A percentile compares a stretch with the other conserved stretches of the same genome.
Evolutionary conservation across 2,329 filamentous ascomycete genomes (phyloP).

Genomic region (Elsinoe fawcettii): DNA sequence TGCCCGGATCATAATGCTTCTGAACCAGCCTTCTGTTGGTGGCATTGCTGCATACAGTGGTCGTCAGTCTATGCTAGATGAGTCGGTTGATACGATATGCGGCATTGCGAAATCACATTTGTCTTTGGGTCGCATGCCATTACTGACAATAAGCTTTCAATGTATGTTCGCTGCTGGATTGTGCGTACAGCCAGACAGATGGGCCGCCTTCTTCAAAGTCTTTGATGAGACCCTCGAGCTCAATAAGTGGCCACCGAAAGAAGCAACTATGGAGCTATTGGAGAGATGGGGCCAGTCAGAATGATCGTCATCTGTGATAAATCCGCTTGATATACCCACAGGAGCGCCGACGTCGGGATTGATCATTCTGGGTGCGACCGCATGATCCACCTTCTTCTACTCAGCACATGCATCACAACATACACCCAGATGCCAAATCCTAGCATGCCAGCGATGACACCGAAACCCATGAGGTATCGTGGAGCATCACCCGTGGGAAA

Average conservation of each 20-base stretch:
- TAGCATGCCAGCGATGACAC: conserved; percentile 26
- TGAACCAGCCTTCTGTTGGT: conserved; percentile 45
- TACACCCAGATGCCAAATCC: conserved; percentile 10
- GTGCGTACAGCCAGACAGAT: not conserved
- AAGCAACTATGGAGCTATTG: not conserved
- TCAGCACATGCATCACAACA: not conserved
- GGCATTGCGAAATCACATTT: conserved; percentile 35
- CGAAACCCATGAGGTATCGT: conserved; percentile 42
- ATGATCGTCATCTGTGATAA: not conserved
- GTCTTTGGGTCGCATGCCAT: not conserved
- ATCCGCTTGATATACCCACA: not conserved
- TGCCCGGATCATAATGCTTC: conserved; percentile 45
- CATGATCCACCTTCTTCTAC: not conserved
- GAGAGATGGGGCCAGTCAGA: not conserved
- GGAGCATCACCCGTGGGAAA: conserved; percentile 44
- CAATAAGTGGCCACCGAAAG: not conserved
- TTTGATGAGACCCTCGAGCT: conserved; percentile 3
- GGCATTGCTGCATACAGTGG: conserved; percentile 43
- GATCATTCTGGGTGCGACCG: not conserved
- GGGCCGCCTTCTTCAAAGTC: not conserved
- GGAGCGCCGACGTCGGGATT: not conserved
- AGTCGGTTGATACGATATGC: conserved; percentile 43
- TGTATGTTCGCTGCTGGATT: conserved; percentile 4
- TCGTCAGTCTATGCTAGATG: conserved; percentile 38
- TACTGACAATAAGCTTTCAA: not conserved